Conservation (phyloP, 139 green algal genomes). For the Ostreobium quekettii region DNA sequence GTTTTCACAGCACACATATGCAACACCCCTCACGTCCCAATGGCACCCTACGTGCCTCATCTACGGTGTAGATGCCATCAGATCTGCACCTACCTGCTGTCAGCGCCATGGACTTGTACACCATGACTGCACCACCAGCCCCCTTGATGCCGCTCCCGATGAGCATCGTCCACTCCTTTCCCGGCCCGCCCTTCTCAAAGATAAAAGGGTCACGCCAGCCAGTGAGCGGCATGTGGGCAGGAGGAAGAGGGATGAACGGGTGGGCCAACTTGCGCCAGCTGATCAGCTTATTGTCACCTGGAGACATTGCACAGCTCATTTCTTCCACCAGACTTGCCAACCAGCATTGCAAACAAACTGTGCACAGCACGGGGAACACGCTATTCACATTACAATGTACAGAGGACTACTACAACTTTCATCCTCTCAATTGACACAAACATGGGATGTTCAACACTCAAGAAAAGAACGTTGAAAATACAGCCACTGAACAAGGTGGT, state of each 20-base stretch:
- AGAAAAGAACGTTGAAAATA: too few species aligned
- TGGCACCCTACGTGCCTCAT: background rate
- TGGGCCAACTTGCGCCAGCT: constrained; percentile 57
- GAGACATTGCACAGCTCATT: too few species aligned
- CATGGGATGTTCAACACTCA: too few species aligned
- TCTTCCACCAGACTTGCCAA: too few species aligned
- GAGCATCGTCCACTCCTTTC: constrained; percentile 51
- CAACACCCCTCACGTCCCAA: too few species aligned
- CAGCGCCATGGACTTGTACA: constrained; percentile 39
- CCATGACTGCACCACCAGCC: constrained; percentile 41
- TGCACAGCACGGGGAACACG: too few species aligned
- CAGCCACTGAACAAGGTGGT: too few species aligned
- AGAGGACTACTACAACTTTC: too few species aligned
- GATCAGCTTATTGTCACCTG: constrained; percentile 47
- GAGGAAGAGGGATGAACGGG: constrained; percentile 59
- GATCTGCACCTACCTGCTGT: constrained; percentile 19
- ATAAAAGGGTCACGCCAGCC: constrained; percentile 82
- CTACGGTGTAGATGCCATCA: background rate
- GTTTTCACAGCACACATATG: too few species aligned
- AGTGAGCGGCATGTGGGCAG: constrained; percentile 43
- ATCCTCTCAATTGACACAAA: too few species aligned
- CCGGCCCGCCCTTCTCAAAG: constrained; percentile 30
- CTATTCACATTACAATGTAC: too few species aligned
- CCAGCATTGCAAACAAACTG: too few species aligned
- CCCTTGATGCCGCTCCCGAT: constrained; percentile 67